Evolutionary conservation across 1,139 yeast genomes (phyloP).

Genomic region (Blastobotrys persicus): DNA sequence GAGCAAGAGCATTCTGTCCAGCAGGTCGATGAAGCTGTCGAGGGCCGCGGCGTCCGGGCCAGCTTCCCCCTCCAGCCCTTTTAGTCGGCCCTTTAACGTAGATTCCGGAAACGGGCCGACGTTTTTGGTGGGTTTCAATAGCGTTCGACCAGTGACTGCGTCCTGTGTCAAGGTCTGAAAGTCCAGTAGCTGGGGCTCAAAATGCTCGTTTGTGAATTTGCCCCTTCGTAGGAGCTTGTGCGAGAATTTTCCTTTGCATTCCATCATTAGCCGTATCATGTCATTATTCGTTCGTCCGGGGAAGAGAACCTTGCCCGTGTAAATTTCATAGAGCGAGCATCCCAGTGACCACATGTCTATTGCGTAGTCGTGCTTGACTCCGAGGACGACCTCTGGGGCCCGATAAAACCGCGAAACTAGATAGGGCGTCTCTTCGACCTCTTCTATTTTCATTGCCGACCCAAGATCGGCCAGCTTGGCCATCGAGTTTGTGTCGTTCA

Average conservation of each 20-base stretch:
- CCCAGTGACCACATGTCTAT: constrained; percentile 93
- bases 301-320: constrained; percentile 79
- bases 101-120: constrained; percentile 17
- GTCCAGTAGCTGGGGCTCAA: constrained; percentile 31
- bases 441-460: constrained; percentile 46
- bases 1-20: constrained; percentile 72
- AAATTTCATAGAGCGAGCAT: constrained; percentile 80
- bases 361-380: constrained; percentile 84
- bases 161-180: constrained; percentile 32
- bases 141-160: constrained; percentile 28
- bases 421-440: constrained; percentile 78
- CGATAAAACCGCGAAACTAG: constrained; percentile 86
- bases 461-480: constrained; percentile 89
- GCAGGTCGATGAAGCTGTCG: constrained; percentile 51
- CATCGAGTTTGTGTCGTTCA: constrained; percentile 77
- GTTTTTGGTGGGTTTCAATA: constrained; percentile 21
- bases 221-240: constrained; percentile 36
- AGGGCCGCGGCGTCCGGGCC: background rate
- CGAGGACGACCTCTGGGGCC: constrained; percentile 88
- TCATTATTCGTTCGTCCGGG: constrained; percentile 58
- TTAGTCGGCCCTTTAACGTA: constrained; percentile 24
- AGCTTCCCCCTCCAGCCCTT: constrained; percentile 19
- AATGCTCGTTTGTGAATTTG: constrained; percentile 31
- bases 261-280: constrained; percentile 38
- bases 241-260: constrained; percentile 34